A percentile compares a stretch with the other conserved stretches of the same genome.
Evolutionary conservation across 768 basidiomycete genomes (phyloP).

Genomic region (Punctularia strigosozonata): DNA sequence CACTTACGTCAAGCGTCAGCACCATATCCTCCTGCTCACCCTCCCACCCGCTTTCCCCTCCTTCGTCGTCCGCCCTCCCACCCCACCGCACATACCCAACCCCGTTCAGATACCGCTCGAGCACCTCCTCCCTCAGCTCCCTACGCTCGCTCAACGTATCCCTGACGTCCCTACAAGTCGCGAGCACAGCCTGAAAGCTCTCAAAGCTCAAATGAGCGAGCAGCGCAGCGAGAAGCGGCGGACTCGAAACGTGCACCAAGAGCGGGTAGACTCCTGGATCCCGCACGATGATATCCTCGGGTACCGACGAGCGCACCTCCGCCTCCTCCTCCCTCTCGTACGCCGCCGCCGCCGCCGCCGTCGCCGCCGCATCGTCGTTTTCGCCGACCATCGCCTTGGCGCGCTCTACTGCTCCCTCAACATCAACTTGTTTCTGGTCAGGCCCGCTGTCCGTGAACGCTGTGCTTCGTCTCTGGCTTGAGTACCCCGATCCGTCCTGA

Average conservation of each 20-base stretch:
- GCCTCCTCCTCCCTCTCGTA: slow-evolving; percentile 6
- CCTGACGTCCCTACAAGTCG: slow-evolving; percentile 41
- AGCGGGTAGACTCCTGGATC: slow-evolving; percentile 3
- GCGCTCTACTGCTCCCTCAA: not conserved
- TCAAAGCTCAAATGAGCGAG: slow-evolving; percentile 57
- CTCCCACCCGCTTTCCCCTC: slow-evolving; percentile 16
- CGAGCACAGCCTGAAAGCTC: slow-evolving; percentile 56
- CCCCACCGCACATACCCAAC: slow-evolving; percentile 68
- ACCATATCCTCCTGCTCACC: slow-evolving; percentile 40
- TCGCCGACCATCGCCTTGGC: not conserved
- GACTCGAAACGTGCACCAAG: slow-evolving; percentile 36
- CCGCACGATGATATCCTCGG: too few relatives aligned
- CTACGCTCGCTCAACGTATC: slow-evolving; percentile 34
- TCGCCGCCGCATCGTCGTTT: not conserved
- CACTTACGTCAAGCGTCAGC: slow-evolving; percentile 48
- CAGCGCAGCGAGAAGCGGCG: slow-evolving; percentile 38
- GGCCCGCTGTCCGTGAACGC: too few relatives aligned
- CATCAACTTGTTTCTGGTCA: not conserved
- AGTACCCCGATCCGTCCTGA: too few relatives aligned
- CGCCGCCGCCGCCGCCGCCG: slow-evolving; percentile 3
- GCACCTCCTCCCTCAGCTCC: slow-evolving; percentile 45
- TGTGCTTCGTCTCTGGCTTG: too few relatives aligned
- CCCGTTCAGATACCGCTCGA: slow-evolving; percentile 57
- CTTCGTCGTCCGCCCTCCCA: slow-evolving; percentile 23
- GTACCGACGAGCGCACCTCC: slow-evolving; percentile 4